These are phyloP conservation scores for Papiliotrema nemorosa DNA, from an alignment of 1,284 basidiomycete species.

Conservation along the genomic window DNA sequence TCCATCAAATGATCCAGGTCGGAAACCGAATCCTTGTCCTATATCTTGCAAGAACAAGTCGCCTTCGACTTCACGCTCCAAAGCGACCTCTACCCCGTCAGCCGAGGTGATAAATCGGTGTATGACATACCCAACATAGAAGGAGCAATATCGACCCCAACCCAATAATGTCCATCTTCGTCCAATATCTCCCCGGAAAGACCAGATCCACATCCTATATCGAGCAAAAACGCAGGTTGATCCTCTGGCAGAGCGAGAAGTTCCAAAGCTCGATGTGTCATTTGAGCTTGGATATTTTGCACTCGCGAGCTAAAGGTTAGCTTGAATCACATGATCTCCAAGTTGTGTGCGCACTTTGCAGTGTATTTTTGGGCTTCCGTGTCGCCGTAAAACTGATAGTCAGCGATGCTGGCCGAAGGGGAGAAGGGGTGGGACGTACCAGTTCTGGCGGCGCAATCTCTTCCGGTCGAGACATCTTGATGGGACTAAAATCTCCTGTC, in stretches of 20 bases:
- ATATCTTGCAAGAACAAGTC: conserved; percentile 91
- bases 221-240: conserved; percentile 77
- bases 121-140: conserved; percentile 81
- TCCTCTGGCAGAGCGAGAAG: conserved; percentile 74
- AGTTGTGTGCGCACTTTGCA: conserved; percentile 64
- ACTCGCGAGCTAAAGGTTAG: conserved; percentile 72
- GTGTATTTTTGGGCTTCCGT: conserved; percentile 95
- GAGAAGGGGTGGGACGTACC: conserved; percentile 54
- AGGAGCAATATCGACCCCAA: conserved; percentile 91
- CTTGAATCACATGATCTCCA: not conserved
- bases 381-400: conserved; percentile 87
- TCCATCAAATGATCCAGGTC: conserved; percentile 95
- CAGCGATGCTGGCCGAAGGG: not conserved
- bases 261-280: conserved; percentile 95
- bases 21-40: conserved; percentile 88
- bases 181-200: conserved; percentile 96
- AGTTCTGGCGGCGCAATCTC: conserved; percentile 95
- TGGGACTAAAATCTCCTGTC: not conserved
- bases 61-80: conserved; percentile 89
- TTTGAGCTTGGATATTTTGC: conserved; percentile 94
- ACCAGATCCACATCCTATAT: conserved; percentile 98
- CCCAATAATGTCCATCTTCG: conserved; percentile 90
- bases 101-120: not conserved
- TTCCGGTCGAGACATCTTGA: conserved; percentile 86
- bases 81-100: conserved; percentile 69